These are phyloP conservation scores for Suillus ampliporus DNA, from an alignment of 768 basidiomycete species.

Conservation along the genomic window DNA sequence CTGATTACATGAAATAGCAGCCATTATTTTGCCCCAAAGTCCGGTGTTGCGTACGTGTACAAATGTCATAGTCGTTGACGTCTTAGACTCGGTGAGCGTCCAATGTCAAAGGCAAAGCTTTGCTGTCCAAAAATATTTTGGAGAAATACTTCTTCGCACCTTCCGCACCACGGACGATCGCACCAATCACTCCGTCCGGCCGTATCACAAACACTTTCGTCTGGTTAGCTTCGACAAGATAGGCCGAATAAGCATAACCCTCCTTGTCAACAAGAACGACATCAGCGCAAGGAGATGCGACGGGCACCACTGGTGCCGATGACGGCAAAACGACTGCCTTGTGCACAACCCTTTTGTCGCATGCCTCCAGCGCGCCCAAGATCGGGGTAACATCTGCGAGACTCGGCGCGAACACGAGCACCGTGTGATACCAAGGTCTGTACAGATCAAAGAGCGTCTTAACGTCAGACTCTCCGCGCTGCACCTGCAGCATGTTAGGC, in stretches of 20 bases:
- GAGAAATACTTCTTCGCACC: slow-evolving; percentile 18
- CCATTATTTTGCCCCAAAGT: no score
- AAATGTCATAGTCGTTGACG: no score
- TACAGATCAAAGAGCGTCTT: slow-evolving; percentile 18
- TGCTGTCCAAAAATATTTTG: slow-evolving; percentile 8
- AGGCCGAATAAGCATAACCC: slow-evolving; percentile 13
- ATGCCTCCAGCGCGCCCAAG: no score
- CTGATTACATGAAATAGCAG: no score
- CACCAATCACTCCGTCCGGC: slow-evolving; percentile 24
- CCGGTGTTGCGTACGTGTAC: no score
- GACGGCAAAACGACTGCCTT: slow-evolving; percentile 2
- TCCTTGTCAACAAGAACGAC: slow-evolving; percentile 13
- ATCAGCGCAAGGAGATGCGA: slow-evolving; percentile 4
- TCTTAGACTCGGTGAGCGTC: no score
- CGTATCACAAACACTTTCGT: slow-evolving; percentile 18
- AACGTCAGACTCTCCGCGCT: no score
- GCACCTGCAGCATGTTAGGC: not conserved
- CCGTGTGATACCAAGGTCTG: slow-evolving; percentile 11
- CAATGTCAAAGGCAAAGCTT: no score
- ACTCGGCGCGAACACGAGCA: slow-evolving; percentile 5
- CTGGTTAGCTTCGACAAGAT: slow-evolving; percentile 3
- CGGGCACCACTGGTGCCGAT: not conserved
- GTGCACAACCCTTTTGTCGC: not conserved
- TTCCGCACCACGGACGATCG: slow-evolving; percentile 9
- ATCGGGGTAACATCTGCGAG: no score